A percentile compares a stretch with the other conserved stretches of the same genome.
phyloP scores from a whole-genome alignment of 1,284 basidiomycete genomes.

The Blastosporella zonata region DNA sequence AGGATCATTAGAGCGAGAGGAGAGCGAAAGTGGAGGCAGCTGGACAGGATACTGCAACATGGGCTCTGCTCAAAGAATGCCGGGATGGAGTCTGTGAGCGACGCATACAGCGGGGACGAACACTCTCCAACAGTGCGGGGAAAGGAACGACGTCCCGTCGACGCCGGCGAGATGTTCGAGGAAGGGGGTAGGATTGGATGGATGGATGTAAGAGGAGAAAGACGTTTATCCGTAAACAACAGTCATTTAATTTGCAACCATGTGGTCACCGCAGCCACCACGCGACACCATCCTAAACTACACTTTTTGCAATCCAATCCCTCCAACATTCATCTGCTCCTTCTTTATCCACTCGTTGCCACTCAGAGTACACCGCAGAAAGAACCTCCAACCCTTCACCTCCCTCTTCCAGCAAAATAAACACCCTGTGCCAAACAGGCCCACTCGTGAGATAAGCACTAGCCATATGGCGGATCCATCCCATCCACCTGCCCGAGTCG shows the following conservation, averaged over 20 bases:
- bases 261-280: constrained; percentile 23
- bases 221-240: constrained; percentile 14
- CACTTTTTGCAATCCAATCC: constrained; percentile 34
- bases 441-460: constrained; percentile 40
- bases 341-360: constrained; percentile 37
- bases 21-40: constrained; percentile 48
- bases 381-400: constrained; percentile 28
- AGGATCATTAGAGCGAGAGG: constrained; percentile 46
- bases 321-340: constrained; percentile 43
- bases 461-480: constrained; percentile 40
- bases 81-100: constrained; percentile 52
- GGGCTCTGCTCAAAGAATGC: constrained; percentile 49
- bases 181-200: constrained; percentile 12
- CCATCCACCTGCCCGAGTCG: constrained; percentile 26
- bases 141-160: constrained; percentile 30
- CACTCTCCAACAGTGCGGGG: constrained; percentile 14
- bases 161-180: constrained; percentile 22
- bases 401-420: constrained; percentile 29
- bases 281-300: constrained; percentile 21
- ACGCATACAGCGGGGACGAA: constrained; percentile 44
- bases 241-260: constrained; percentile 26
- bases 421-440: constrained; percentile 44
- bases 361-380: constrained; percentile 37
- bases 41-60: constrained; percentile 74
- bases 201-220: constrained; percentile 20